Base-by-base conservation (phyloP, 2,329 filamentous ascomycete genomes). In the Berkeleyomyces basicola region DNA sequence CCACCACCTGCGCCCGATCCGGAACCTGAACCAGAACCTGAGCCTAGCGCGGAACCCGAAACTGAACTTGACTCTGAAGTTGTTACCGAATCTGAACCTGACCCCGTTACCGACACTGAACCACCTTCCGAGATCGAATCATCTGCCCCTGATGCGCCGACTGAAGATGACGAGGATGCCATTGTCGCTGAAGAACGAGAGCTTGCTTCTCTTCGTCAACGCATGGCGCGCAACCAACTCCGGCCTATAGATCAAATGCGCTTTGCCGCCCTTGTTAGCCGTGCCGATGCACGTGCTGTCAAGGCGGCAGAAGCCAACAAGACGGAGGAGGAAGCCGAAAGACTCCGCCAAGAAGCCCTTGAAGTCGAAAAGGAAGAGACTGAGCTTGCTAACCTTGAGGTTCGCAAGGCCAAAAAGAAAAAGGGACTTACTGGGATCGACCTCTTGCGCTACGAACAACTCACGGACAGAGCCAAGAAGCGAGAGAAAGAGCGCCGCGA, bases 111-210 rank as follows among this genome's bases (percentile, higher is more conserved):
- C 46, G 63, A 64, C 37, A 64, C 63, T 6, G 63, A 64, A 46
- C 63, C 63, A 10, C 63, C 63, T 23, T 64, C 63, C 10, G 63
- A 64, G 43, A 62, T 64, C 36, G 63, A 64, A 57, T 64, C 63
- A 9, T 64, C 63, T 9, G 63, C 60, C 7, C 60, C 63, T 2
- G 63, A 64, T 43, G 61, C 63, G 2, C 63, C 57, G 37, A 64
- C 63, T 37, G 63, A 64, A 43, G 63, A 64, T 33, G 63, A 64
- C 14, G 63, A 62, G 42, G 60, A 61, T 16, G 60, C 51, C 3
- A 39, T 51, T 44, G 39, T 43, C 44, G 60, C 55, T 33, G 63
- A 60, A 43, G 60, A 62, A 7, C 44, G 47, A 9, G 63, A 64
- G 42, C 58, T 59, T 14, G 33, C 58, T n/a, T n/a, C 37, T 7